Conservation (phyloP, 345 rosid genomes). For the Crucihimalaya himalaica region DNA sequence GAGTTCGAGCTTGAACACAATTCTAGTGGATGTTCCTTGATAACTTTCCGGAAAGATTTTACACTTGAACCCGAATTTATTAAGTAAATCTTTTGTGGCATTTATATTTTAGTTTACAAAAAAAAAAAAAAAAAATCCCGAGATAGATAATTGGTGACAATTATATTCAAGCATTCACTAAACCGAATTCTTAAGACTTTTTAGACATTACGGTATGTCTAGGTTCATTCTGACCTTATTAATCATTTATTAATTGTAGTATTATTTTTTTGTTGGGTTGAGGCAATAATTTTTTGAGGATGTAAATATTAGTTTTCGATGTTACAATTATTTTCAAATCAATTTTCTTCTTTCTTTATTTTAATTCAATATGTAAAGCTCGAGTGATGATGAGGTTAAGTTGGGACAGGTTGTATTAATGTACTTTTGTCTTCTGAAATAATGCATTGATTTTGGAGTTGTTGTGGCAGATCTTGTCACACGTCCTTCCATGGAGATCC, state of each 20-base stretch:
- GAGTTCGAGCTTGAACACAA: background rate
- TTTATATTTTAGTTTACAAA: background rate
- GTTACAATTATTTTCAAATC: background rate
- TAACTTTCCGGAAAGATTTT: background rate
- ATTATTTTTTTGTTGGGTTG: background rate
- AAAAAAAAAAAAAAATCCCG: background rate
- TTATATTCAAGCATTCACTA: background rate
- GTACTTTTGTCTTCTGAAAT: slow-evolving; percentile 9
- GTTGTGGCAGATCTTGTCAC: slow-evolving; percentile 37
- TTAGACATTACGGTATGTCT: background rate
- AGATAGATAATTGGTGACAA: background rate
- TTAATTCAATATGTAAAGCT: slow-evolving; percentile 2
- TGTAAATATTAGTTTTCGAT: too few species aligned
- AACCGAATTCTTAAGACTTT: background rate
- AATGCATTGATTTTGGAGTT: slow-evolving; percentile 31
- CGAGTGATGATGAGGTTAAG: slow-evolving; percentile 7
- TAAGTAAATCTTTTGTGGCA: background rate
- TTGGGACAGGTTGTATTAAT: slow-evolving; percentile 38
- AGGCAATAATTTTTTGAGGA: background rate
- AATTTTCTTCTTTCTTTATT: background rate
- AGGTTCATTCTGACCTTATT: background rate
- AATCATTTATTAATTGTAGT: background rate
- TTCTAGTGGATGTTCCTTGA: background rate
- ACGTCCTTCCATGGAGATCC: slow-evolving; percentile 37
- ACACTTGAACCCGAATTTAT: background rate